A percentile compares a stretch with the other conserved stretches of the same genome.
Conservation (phyloP, 2,329 filamentous ascomycete species). For the Sclerotinia subarctica region DNA sequence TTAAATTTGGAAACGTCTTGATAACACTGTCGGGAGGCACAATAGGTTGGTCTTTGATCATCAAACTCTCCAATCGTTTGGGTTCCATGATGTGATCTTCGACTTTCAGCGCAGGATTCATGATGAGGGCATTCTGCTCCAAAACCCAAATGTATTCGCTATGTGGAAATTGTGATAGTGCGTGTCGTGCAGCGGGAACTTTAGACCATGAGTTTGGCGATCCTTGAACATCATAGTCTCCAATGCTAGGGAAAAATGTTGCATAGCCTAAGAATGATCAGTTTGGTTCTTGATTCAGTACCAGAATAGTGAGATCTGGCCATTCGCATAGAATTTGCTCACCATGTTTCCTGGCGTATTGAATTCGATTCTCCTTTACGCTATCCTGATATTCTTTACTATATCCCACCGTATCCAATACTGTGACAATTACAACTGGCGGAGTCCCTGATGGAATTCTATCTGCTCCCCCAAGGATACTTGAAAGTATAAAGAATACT, state of each 20-base stretch:
- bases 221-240: slow-evolving; percentile 68
- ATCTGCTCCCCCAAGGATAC: slow-evolving; percentile 33
- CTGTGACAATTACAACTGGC: slow-evolving; percentile 76
- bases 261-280: slow-evolving; percentile 64
- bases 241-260: slow-evolving; percentile 75
- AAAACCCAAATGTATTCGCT: slow-evolving; percentile 84
- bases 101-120: slow-evolving; percentile 71
- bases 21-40: slow-evolving; percentile 97
- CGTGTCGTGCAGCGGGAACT: slow-evolving; percentile 84
- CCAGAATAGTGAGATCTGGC: not conserved
- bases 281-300: slow-evolving; percentile 7
- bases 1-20: slow-evolving; percentile 84
- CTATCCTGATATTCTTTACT: slow-evolving; percentile 66
- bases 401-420: slow-evolving; percentile 65
- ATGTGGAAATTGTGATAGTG: slow-evolving; percentile 74
- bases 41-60: slow-evolving; percentile 81
- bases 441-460: slow-evolving; percentile 52
- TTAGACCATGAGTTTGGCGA: slow-evolving; percentile 67
- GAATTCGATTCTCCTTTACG: slow-evolving; percentile 76
- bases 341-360: slow-evolving; percentile 88
- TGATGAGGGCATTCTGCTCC: slow-evolving; percentile 80
- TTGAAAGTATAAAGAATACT: slow-evolving; percentile 60
- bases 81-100: slow-evolving; percentile 68
- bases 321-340: slow-evolving; percentile 37
- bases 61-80: slow-evolving; percentile 66